phyloP scores from a whole-genome alignment of 345 rosid species.

The Eucalyptus tenuipes region DNA sequence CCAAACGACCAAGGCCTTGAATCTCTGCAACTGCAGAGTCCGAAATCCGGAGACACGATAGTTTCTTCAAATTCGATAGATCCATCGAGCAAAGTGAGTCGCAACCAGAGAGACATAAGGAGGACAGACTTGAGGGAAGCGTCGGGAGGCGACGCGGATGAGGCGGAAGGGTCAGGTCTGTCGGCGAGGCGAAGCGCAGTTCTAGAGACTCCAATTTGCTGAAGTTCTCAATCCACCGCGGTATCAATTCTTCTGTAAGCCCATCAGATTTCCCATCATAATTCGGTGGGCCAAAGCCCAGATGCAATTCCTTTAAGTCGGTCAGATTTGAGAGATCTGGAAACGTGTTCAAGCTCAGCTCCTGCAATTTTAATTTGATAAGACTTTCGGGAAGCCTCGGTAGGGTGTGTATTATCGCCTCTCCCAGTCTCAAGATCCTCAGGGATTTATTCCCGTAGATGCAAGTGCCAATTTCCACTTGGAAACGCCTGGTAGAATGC shows the following conservation, averaged over 20 bases:
- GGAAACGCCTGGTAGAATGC: too few relatives aligned
- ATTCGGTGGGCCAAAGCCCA: fast-evolving
- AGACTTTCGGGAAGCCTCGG: not conserved
- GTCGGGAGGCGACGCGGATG: not conserved
- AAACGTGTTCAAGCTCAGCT: not conserved
- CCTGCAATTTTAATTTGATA: not conserved
- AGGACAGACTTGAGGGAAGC: not conserved
- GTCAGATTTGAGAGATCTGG: not conserved
- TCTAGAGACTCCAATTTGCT: not conserved
- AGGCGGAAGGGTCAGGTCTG: not conserved
- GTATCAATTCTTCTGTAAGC: not conserved
- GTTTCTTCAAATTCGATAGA: not conserved
- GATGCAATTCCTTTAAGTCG: not conserved
- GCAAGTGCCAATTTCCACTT: not conserved
- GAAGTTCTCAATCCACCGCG: not conserved
- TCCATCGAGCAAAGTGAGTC: not conserved
- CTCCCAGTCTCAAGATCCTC: not conserved
- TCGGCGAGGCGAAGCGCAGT: fast-evolving
- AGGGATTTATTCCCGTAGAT: fast-evolving
- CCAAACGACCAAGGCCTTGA: not conserved
- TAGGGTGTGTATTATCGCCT: fast-evolving
- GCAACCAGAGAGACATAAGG: fast-evolving
- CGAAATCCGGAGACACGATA: fast-evolving
- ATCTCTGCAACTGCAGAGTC: fast-evolving
- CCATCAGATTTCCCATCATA: not conserved